Evolutionary conservation across 2,329 filamentous ascomycete species (phyloP).

Genomic region (Penicillium sp.): DNA sequence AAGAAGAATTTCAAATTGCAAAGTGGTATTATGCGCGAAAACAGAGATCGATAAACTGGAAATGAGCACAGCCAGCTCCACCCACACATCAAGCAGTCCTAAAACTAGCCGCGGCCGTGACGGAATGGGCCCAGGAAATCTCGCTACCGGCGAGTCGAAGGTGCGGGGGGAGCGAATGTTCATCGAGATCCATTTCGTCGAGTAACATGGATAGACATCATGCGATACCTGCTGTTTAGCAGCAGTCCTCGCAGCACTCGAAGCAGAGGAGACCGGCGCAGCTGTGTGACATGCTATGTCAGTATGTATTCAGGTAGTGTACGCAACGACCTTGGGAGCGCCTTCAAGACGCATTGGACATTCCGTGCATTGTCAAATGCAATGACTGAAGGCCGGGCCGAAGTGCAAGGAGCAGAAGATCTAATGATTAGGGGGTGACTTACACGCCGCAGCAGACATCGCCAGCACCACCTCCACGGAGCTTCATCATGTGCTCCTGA

Average conservation of each 20-base stretch:
- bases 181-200: background rate
- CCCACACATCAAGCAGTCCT: background rate
- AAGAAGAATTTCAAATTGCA: background rate
- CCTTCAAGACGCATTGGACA: background rate
- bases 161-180: background rate
- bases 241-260: conserved; percentile 39
- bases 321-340: background rate
- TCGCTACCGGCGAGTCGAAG: background rate
- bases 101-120: background rate
- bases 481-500: conserved; percentile 30
- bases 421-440: conserved; percentile 9
- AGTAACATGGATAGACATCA: background rate
- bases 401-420: background rate
- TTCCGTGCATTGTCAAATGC: background rate
- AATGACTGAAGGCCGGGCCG: background rate
- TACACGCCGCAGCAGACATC: conserved; percentile 41
- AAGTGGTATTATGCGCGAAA: background rate
- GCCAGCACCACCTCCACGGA: conserved; percentile 37
- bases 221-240: conserved; percentile 23
- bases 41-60: too few relatives aligned
- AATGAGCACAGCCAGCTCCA: background rate
- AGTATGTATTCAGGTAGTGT: background rate
- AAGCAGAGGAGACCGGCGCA: conserved; percentile 39
- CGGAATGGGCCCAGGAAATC: background rate
- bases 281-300: conserved; percentile 22